Conservation (phyloP, 2,329 filamentous ascomycete genomes). For the Pyrenophora tritici-repentis region DNA sequence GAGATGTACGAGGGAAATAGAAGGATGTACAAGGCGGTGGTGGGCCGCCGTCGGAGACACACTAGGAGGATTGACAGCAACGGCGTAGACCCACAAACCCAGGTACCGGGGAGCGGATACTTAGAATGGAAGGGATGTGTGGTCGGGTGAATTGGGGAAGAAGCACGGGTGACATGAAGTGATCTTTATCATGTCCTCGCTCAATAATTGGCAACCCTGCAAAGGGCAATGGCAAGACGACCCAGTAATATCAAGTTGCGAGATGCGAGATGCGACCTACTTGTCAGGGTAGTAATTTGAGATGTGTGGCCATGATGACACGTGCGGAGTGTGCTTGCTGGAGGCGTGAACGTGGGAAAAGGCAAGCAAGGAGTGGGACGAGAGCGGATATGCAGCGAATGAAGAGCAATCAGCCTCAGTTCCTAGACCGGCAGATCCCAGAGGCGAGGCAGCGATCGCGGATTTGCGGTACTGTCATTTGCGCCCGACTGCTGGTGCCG, state of each 20-base stretch:
- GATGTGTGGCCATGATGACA: constrained; percentile 36
- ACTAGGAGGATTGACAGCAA: constrained; percentile 37
- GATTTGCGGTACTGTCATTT: constrained; percentile 43
- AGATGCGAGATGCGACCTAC: constrained; percentile 38
- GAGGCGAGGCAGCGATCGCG: constrained; percentile 28
- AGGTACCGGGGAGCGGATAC: constrained; percentile 29
- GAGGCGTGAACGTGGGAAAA: constrained; percentile 28
- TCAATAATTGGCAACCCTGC: constrained; percentile 30
- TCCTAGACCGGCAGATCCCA: constrained; percentile 22
- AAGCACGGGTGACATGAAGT: constrained; percentile 26
- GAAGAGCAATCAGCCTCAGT: constrained; percentile 18
- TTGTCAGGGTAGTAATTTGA: constrained; percentile 29
- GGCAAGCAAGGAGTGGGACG: constrained; percentile 25
- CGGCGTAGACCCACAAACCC: constrained; percentile 31
- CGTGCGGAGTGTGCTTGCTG: constrained; percentile 32
- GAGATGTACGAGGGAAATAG: constrained; percentile 25
- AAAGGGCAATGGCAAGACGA: constrained; percentile 20
- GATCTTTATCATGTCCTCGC: constrained; percentile 31
- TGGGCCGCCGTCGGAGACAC: constrained; percentile 31
- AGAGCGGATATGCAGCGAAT: constrained; percentile 25
- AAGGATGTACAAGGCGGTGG: constrained; percentile 35
- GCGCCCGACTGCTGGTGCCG: constrained; percentile 29
- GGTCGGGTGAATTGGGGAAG: constrained; percentile 25
- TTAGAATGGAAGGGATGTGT: constrained; percentile 36
- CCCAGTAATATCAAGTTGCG: constrained; percentile 32